These are phyloP conservation scores for Talaromyces stipitatus DNA, from an alignment of 495 filamentous ascomycete species.

Conservation along the genomic window DNA sequence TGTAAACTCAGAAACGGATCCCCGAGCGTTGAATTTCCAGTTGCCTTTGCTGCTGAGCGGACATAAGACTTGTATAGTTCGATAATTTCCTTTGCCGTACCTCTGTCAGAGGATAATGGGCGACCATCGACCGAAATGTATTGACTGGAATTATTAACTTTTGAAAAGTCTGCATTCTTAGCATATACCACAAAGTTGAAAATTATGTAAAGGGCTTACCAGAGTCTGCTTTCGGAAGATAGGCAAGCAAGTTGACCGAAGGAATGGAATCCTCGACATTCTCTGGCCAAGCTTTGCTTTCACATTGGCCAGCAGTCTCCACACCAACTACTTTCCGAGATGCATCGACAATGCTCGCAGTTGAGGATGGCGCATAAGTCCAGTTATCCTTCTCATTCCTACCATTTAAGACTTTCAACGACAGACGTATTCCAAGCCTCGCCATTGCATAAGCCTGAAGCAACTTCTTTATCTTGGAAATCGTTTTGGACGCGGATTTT, in stretches of 20 bases:
- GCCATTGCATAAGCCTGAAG: conserved; percentile 72
- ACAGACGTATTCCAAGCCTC: conserved; percentile 54
- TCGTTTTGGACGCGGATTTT: conserved; percentile 53
- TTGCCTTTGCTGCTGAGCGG: conserved; percentile 25
- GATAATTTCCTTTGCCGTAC: conserved; percentile 59
- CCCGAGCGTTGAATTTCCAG: conserved; percentile 20
- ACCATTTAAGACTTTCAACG: conserved; percentile 58
- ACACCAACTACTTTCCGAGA: conserved; percentile 63
- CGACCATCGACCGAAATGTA: conserved; percentile 74
- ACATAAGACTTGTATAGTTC: conserved; percentile 52
- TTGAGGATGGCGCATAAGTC: conserved; percentile 58
- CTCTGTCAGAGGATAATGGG: conserved; percentile 57
- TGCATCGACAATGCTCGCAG: conserved; percentile 52
- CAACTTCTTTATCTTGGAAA: conserved; percentile 57
- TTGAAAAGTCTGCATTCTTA: conserved; percentile 36
- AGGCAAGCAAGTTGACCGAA: conserved; percentile 38
- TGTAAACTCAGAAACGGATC: conserved; percentile 72
- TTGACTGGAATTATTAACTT: conserved; percentile 49
- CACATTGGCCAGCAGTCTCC: conserved; percentile 51
- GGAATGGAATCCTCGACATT: conserved; percentile 7
- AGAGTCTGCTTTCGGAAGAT: conserved; percentile 47
- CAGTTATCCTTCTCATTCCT: conserved; percentile 58
- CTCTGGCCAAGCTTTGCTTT: conserved; percentile 23
- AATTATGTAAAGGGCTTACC: conserved; percentile 17
- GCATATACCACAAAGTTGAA: not conserved